Evolutionary conservation across 164 flowering plant species (phyloP).

Genomic region (Vitis labrusca): DNA sequence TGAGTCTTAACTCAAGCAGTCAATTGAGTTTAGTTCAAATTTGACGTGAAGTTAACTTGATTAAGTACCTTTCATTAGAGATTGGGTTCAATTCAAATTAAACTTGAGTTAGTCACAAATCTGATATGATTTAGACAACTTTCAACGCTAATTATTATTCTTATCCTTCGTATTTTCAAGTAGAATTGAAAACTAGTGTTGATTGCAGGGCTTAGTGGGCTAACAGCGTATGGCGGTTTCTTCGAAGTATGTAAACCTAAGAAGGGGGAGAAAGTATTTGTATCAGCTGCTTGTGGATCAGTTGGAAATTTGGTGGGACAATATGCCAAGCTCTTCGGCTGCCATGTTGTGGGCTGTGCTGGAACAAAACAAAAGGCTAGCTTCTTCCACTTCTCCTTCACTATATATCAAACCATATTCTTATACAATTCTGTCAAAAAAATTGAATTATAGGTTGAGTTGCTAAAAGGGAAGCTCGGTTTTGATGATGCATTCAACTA

Average conservation of each 20-base stretch:
- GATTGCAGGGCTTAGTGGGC: slow-evolving; percentile 59
- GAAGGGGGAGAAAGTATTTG: slow-evolving; percentile 76
- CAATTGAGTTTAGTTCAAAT: too few relatives aligned
- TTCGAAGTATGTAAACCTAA: slow-evolving; percentile 67
- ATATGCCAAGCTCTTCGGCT: slow-evolving; percentile 69
- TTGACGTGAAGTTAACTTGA: too few relatives aligned
- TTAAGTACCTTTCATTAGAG: too few relatives aligned
- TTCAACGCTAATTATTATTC: too few relatives aligned
- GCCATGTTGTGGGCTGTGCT: slow-evolving; percentile 80
- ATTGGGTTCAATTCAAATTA: too few relatives aligned
- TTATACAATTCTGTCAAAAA: not conserved
- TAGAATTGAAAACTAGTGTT: not conserved
- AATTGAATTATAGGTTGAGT: slow-evolving; percentile 38
- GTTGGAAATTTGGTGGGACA: slow-evolving; percentile 81
- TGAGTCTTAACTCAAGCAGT: too few relatives aligned
- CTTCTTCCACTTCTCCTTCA: too few relatives aligned
- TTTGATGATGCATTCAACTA: slow-evolving; percentile 89
- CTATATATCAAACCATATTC: not conserved
- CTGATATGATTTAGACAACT: too few relatives aligned
- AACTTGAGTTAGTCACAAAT: too few relatives aligned
- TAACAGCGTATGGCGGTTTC: slow-evolving; percentile 76
- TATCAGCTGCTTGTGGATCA: slow-evolving; percentile 84
- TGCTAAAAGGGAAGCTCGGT: slow-evolving; percentile 69
- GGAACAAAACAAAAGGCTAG: slow-evolving; percentile 71
- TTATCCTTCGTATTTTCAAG: too few relatives aligned